Evolutionary conservation across 768 basidiomycete genomes (phyloP), one percentile per base, ranked within the genome.

Genomic region (Pleurotus ostreatus): DNA sequence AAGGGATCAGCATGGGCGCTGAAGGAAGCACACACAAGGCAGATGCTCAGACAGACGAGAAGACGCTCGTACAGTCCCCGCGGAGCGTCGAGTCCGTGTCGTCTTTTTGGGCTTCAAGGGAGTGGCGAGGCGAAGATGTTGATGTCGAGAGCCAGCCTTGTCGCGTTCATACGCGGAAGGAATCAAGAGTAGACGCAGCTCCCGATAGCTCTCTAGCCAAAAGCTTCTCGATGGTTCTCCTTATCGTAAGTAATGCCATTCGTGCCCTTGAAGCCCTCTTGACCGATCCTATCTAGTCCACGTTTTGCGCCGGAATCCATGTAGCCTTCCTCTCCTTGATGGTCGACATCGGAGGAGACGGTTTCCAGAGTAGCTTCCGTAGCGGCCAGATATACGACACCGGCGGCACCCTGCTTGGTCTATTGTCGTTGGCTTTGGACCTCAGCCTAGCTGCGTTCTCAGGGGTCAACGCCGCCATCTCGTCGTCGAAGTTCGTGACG

Each of bases 301-400:
- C 49, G 5, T 51, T 51, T 16, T 12, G 5, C 12, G 49, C 49
- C 16, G 49, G 49, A 65, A 57, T 71, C 66, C 20, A 56, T 62
- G 25, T 72, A 68, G 6, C 75, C 73, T 34, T 76, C 67, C 8
- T 51, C 22, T 51, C 49, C 22, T 22, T 51, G 15, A 51, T 51
- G 49, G 49, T 37, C 16, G 30, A 26, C 26, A 51, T 51, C 16
- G 7, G 16, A 5, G 49, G 49, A 13, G 30, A 51, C 34, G 49
- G 34, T 9, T 51, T 51, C 49, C 22, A 51, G 22, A 34, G 15
- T 26, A n/a, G 9, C 26, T 34, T 51, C 7, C 25, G 49, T 8
- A 16, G 22, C 4, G 34, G 49, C n/a, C 49, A 51, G 49, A 16
- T 51, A 13, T 51, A 18, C 30, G 22, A 18, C 9, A 51, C 30